Base-by-base conservation (phyloP, 2,329 filamentous ascomycete genomes). In the Colletotrichum orchidophilum region DNA sequence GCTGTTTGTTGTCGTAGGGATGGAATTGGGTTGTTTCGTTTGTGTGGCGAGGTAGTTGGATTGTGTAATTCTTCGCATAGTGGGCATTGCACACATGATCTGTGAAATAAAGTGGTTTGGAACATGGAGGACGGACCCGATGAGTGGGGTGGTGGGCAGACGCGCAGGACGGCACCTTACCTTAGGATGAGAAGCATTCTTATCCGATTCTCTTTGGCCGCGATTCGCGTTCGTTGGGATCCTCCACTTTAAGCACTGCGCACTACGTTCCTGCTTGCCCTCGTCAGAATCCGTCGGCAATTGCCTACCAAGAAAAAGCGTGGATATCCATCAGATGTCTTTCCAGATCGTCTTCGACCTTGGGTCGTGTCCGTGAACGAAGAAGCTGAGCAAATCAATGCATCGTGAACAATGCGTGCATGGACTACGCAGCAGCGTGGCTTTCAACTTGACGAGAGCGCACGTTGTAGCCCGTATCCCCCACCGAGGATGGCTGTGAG, bases 11-110 rank as follows among this genome's bases (percentile, higher is more conserved):
- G 6, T 39, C 15, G 33, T 46, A 63, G 53, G 53, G 46, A 60
- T 24, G 11, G 18, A 49, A 39, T 71, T 59, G 52, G 33, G 33
- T 59, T 71, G 58, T 59, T 71, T 71, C 53, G 64, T 68, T 63
- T 68, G 53, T 58, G 58, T 31, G 57, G 39, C 57, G 8, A 66
- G 26, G 9, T 31, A 31, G 24, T 35, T 50, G 29, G 21, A 50
- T 50, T n/a, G n/a, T 21, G 5, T 24, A 11, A n/a, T 11, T 49
- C 24, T 27, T 26, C 29, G 35, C 54, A 57, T 33, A 26, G 21
- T 31, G 26, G 26, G 18, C 3, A 31, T 49, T 18, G 33, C 15
- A 24, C 9, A 24, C 29, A 50, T 7, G 33, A 29, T 13, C 26
- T 21, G 39, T 46, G 39, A n/a, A 46, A 9, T 46, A 21, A 46